These are phyloP conservation scores for Aphanoascus verrucosus DNA, from an alignment of 2,329 filamentous ascomycete genomes.

Conservation along the genomic window DNA sequence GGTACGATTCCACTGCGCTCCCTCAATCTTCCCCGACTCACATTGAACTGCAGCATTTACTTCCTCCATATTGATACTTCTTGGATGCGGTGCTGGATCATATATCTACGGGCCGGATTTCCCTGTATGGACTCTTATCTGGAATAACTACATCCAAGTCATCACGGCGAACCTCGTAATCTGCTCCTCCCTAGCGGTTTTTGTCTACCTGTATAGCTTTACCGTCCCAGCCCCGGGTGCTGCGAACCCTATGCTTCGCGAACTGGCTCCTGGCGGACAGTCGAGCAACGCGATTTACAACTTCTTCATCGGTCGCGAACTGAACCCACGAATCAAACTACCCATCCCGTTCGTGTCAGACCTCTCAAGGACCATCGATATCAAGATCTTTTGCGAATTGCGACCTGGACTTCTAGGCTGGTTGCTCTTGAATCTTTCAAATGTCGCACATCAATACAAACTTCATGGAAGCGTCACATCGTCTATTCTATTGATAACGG, in stretches of 20 bases:
- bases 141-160: constrained; percentile 79
- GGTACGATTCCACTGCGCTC: constrained; percentile 37
- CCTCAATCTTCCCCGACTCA: constrained; percentile 18
- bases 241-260: constrained; percentile 60
- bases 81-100: constrained; percentile 61
- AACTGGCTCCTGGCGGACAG: constrained; percentile 71
- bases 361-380: constrained; percentile 55
- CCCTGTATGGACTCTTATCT: constrained; percentile 81
- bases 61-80: constrained; percentile 63
- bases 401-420: constrained; percentile 86
- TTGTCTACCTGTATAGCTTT: constrained; percentile 74
- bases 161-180: constrained; percentile 75
- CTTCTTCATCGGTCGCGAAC: constrained; percentile 90
- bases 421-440: constrained; percentile 75
- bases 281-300: constrained; percentile 82
- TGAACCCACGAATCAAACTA: constrained; percentile 67
- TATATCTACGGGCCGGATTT: constrained; percentile 68
- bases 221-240: constrained; percentile 51
- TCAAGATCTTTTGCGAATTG: constrained; percentile 82
- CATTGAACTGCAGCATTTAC: constrained; percentile 49
- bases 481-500: constrained; percentile 68
- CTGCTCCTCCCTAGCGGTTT: constrained; percentile 59
- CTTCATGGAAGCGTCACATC: constrained; percentile 69
- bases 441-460: constrained; percentile 77
- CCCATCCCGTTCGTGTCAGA: constrained; percentile 62